phyloP scores from a whole-genome alignment of 805 yeast species.

The Myxozyma vanderwaltii region DNA sequence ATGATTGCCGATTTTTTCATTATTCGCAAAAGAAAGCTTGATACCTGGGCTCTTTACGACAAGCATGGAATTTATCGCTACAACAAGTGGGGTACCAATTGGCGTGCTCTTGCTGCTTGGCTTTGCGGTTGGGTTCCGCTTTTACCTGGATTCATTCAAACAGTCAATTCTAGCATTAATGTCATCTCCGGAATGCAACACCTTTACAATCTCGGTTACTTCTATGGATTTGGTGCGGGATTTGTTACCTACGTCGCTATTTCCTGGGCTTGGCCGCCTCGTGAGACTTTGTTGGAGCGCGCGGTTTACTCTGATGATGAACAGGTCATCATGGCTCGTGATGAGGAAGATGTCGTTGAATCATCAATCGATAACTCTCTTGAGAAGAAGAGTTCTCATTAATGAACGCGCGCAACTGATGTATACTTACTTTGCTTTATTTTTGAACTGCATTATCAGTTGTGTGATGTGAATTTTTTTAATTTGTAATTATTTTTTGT shows the following conservation, averaged over 20 bases:
- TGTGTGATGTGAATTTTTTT: background rate
- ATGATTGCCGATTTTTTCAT: constrained; percentile 49
- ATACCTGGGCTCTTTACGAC: constrained; percentile 49
- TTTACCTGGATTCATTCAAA: constrained; percentile 30
- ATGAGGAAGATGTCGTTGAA: constrained; percentile 15
- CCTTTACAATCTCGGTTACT: constrained; percentile 36
- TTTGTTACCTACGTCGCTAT: constrained; percentile 22
- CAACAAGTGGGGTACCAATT: constrained; percentile 48
- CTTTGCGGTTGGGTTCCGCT: constrained; percentile 37
- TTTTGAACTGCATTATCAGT: background rate
- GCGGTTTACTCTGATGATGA: constrained; percentile 26
- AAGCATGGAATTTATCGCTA: constrained; percentile 49
- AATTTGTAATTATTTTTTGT: background rate
- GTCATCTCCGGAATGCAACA: constrained; percentile 17
- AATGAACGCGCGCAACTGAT: background rate
- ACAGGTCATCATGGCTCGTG: constrained; percentile 10
- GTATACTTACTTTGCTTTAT: background rate
- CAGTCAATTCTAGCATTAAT: constrained; percentile 14
- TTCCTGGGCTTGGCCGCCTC: constrained; percentile 22
- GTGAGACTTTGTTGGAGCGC: constrained; percentile 18
- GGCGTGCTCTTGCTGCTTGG: constrained; percentile 49
- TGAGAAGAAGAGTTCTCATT: constrained; percentile 6
- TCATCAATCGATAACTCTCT: background rate
- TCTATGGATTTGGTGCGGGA: constrained; percentile 34
- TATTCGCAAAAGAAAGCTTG: constrained; percentile 47